Conservation (phyloP, 116 monocot species). For the Zostera marina region DNA sequence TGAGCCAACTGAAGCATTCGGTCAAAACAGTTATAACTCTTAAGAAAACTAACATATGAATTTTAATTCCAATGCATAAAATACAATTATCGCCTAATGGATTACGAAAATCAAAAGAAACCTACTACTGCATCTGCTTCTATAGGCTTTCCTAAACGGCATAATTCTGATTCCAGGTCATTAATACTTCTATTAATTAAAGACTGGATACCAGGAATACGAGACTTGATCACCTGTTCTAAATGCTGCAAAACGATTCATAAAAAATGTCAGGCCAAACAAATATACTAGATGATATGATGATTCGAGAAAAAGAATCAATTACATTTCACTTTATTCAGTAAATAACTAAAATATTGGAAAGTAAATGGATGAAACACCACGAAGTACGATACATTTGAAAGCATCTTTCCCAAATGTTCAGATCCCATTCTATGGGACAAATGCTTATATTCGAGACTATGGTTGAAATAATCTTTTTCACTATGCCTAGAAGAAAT, state of each 20-base stretch:
- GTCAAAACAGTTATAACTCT: no score
- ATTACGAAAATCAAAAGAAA: not conserved
- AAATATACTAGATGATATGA: not conserved
- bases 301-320: not conserved
- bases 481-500: constrained; percentile 84
- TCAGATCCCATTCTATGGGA: constrained; percentile 93
- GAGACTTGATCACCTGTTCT: constrained; percentile 72
- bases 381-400: constrained; percentile 33
- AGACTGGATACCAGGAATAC: constrained; percentile 71
- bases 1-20: no score
- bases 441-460: constrained; percentile 81
- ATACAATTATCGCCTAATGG: no score
- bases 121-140: constrained; percentile 77
- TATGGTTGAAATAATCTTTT: constrained; percentile 66
- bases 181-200: constrained; percentile 61
- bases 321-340: not conserved
- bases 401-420: constrained; percentile 91
- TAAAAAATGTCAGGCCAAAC: not conserved
- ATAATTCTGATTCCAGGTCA: constrained; percentile 68
- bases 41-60: no score
- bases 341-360: not conserved
- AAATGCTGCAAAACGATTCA: constrained; percentile 44
- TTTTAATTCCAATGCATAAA: no score
- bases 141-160: constrained; percentile 67
- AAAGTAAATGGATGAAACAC: not conserved